Percentiles rank a stretch among this genome's conserved stretches.
phyloP scores from a whole-genome alignment of 2,329 filamentous ascomycete species.

The Xylaria arbuscula region DNA sequence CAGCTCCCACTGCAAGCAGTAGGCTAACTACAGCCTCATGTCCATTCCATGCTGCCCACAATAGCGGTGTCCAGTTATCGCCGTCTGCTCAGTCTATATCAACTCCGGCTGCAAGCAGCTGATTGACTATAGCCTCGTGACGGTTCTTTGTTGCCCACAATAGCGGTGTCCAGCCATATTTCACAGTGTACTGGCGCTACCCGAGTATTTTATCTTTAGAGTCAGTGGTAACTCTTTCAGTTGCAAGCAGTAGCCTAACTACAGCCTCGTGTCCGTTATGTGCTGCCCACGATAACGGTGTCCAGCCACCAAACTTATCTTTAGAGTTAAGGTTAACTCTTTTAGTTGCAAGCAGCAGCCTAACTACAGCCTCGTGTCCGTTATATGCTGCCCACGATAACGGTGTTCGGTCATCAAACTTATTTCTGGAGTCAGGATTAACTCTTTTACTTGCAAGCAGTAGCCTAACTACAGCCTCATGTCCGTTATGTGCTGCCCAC shows the following conservation, averaged over 20 bases:
- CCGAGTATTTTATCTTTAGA: background rate
- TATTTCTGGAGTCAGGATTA: background rate
- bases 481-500: background rate
- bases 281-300: too few species aligned
- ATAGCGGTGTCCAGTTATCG: conserved; percentile 5
- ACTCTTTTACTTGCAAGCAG: background rate
- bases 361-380: conserved; percentile 12
- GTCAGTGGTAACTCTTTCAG: background rate
- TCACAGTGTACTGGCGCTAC: too few species aligned
- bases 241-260: conserved; percentile 4
- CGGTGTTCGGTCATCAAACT: too few species aligned
- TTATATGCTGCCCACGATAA: background rate
- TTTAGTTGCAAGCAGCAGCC: background rate
- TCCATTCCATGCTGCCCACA: background rate
- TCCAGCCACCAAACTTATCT: background rate
- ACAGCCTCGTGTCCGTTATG: conserved; percentile 4
- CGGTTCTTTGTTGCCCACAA: background rate
- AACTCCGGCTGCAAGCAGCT: background rate
- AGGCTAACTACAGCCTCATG: background rate
- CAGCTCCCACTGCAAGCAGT: background rate
- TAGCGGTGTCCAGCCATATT: background rate
- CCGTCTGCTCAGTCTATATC: background rate
- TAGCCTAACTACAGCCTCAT: conserved; percentile 4
- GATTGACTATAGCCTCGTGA: background rate
- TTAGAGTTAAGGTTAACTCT: background rate